These are phyloP conservation scores for Prunus davidiana DNA, from an alignment of 306 rosid genomes.

Conservation along the genomic window DNA sequence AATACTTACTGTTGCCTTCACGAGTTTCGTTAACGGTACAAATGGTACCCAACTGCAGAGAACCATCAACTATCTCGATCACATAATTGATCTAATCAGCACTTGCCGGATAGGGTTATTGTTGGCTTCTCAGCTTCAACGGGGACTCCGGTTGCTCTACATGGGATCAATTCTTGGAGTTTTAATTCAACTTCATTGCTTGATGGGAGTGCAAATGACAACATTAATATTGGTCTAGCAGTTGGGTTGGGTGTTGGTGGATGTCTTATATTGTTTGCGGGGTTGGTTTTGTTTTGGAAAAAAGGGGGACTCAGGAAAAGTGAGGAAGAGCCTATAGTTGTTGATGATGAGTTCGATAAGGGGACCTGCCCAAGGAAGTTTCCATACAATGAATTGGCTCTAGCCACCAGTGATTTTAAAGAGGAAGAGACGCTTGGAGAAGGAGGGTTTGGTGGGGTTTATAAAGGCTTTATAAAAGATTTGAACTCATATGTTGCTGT, in stretches of 20 bases:
- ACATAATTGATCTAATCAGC: too few relatives aligned
- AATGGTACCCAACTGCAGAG: background rate
- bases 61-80: background rate
- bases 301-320: too few relatives aligned
- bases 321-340: background rate
- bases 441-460: constrained; percentile 3
- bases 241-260: background rate
- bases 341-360: too few relatives aligned
- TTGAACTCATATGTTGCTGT: background rate
- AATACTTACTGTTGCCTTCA: too few relatives aligned
- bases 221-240: background rate
- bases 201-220: too few relatives aligned
- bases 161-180: too few relatives aligned
- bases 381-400: background rate
- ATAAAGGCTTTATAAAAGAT: background rate
- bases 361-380: background rate
- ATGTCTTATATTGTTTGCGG: background rate
- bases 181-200: too few relatives aligned
- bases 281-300: background rate
- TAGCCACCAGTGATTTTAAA: background rate
- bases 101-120: too few relatives aligned
- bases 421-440: constrained; percentile 1
- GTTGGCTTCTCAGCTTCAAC: too few relatives aligned
- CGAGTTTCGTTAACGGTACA: background rate
- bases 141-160: too few relatives aligned